Conservation (phyloP, 208 protist genomes). For the Crithidia mellificae region DNA sequence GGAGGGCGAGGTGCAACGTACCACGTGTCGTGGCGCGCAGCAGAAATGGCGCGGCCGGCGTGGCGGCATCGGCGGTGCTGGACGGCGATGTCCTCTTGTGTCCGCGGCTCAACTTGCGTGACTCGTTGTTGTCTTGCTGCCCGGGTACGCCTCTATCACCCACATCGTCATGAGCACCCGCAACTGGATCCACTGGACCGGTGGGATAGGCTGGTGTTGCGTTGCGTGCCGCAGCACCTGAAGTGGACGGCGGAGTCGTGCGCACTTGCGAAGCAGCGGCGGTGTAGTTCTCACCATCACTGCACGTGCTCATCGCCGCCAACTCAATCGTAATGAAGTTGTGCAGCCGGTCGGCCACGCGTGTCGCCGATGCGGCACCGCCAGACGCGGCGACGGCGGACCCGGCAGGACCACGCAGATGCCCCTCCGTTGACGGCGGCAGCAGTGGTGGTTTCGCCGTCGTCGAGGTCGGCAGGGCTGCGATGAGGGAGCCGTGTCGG, state of each 20-base stretch:
- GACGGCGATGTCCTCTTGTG: background rate
- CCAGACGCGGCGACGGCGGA: too few species aligned
- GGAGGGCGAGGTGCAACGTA: constrained; percentile 13
- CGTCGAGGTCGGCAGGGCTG: background rate
- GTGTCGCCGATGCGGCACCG: background rate
- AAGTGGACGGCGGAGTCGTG: background rate
- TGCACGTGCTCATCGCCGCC: constrained; percentile 4
- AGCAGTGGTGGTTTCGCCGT: background rate
- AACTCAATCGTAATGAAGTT: constrained; percentile 12
- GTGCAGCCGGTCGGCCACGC: background rate
- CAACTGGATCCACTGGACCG: background rate
- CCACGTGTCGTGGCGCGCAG: background rate
- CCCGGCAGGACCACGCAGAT: too few species aligned
- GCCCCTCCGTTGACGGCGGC: too few species aligned
- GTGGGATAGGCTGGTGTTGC: background rate
- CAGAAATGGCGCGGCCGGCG: constrained; percentile 7
- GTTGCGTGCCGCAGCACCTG: background rate
- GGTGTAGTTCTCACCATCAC: background rate
- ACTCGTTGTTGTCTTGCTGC: too few species aligned
- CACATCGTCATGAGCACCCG: background rate
- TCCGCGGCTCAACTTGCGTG: background rate
- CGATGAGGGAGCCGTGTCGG: too few species aligned
- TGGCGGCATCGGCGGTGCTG: background rate
- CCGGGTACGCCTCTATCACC: background rate
- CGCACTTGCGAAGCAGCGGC: constrained; percentile 4